Evolutionary conservation across 768 basidiomycete genomes (phyloP), one percentile per base, ranked within the genome.

Genomic region (Suillus bovinus): DNA sequence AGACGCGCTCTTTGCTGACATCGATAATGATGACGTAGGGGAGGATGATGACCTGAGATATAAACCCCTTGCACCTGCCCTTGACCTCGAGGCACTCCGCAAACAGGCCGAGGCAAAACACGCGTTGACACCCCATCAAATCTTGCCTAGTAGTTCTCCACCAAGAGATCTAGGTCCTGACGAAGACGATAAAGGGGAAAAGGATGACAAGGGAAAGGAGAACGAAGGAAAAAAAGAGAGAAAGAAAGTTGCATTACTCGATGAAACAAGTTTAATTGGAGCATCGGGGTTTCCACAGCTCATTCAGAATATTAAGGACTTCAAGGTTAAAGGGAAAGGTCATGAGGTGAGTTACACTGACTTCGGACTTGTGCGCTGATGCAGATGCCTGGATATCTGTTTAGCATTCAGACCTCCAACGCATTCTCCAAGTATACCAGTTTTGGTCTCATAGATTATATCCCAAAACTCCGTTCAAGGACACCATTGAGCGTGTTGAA

Each of bases 371-470:
- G 55, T 3, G 17, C 27, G 11, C 55, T 56, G 24, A 56, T 56
- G 17, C 36, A 20, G 55, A 56, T 56, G 5, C 6, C 55, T 27
- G 34, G 39, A 49, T 14, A 1, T 60, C 49, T 5, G 13, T 27
- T 27, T 58, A 98, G 96, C 81, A 80, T n/a, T 74, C 84, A 57
- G 96, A 99, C 74, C 82, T 99, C 42, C 86, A 85, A 65, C 81
- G 90, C 42, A 77, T 98, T 16, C 79, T 99, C 60, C 86, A 88
- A 64, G 78, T 91, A 39, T 99, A 99, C 72, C 94, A 95, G 70
- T 91, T 94, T 68, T 99, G 97, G 97, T 84, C 94, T 4, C 97
- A 99, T 77, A 85, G 83, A 68, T 81, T 99, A 81, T 96, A 90
- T 71, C 97, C 97, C 5, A 93, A 90, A 69, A 88, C 85, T 5